Evolutionary conservation across 495 filamentous ascomycete species (phyloP), one percentile per base, ranked within the genome.

Genomic region (Penicillium cosmopolitanum): DNA sequence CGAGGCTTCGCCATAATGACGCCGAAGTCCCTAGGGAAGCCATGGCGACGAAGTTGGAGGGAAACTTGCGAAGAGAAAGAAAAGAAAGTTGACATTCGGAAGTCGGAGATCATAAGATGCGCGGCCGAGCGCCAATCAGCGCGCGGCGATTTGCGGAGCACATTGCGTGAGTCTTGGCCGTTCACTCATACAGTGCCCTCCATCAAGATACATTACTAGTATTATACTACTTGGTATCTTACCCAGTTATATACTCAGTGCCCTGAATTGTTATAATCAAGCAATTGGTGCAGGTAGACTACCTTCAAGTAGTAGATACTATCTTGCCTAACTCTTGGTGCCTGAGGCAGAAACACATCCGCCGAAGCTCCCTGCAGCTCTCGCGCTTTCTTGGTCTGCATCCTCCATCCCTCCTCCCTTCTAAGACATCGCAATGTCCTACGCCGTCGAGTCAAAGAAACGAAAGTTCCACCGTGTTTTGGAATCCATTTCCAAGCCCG

Each of bases 391-490:
- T 60, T 55, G 33, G 46, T 53, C 35, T 53, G 34, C 48, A 19
- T 53, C 46, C 36, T 50, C 15, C 50, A 52, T 51, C 16, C 16
- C 51, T 51, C 15, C 13, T 40, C 46, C 42, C 43, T 28, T 47
- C 23, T 47, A 42, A 15, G 42, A 33, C 48, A 11, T 51, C 44
- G 72, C 69, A 16, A 80, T 86, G 72, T 81, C 83, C 11, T 82
- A 81, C 66, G 80, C 77, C 4, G 66, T 80, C 10, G 78, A 81
- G 53, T 81, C 80, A 8, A 84, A 82, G 52, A 84, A 84, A 65
- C 76, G 81, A 25, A 84, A 85, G 55, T 84, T 83, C 40, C 75
- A 83, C 51, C 76, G 76, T n/a, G 76, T 82, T 8, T 73, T 89
- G 2, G 86, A 89, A 55, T 77, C 76, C 15, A 77, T 83, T 36